phyloP scores from a whole-genome alignment of 495 filamentous ascomycete species.

The Aspergillus cristatus region DNA sequence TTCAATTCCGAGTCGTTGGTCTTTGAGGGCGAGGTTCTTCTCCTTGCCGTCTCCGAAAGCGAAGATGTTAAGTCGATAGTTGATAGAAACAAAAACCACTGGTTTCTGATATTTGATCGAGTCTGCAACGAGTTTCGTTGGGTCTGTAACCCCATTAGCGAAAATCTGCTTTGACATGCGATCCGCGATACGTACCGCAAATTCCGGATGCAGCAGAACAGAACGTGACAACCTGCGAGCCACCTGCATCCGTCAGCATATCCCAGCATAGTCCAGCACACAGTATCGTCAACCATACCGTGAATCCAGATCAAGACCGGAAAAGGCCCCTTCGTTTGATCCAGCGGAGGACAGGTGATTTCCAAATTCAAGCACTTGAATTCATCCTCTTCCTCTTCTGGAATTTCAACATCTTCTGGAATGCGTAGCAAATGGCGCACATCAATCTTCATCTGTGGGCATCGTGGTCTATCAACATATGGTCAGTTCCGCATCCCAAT shows the following conservation, averaged over 20 bases:
- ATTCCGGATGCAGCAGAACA: conserved; percentile 34
- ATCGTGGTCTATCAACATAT: conserved; percentile 19
- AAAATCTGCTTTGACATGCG: too few relatives aligned
- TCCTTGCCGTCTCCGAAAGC: conserved; percentile 47
- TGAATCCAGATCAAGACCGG: conserved; percentile 39
- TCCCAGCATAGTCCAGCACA: background rate
- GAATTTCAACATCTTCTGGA: conserved; percentile 24
- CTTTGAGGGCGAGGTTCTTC: conserved; percentile 51
- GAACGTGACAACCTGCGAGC: conserved; percentile 31
- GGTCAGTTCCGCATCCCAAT: background rate
- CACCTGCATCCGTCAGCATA: conserved; percentile 12
- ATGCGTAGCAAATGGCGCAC: conserved; percentile 31
- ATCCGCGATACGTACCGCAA: conserved; percentile 20
- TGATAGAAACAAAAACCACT: conserved; percentile 53
- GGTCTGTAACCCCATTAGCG: conserved; percentile 11
- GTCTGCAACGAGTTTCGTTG: conserved; percentile 25
- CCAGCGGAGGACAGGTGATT: conserved; percentile 25
- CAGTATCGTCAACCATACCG: conserved; percentile 12
- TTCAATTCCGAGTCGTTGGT: conserved; percentile 56
- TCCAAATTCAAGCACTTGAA: conserved; percentile 38
- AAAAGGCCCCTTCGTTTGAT: conserved; percentile 5
- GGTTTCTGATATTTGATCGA: conserved; percentile 29
- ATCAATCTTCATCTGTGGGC: conserved; percentile 28
- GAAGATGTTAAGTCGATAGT: conserved; percentile 60
- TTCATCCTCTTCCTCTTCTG: conserved; percentile 28